Evolutionary conservation across 176 grass and related monocot genomes (phyloP).

Genomic region (Rhynchospora pubera): DNA sequence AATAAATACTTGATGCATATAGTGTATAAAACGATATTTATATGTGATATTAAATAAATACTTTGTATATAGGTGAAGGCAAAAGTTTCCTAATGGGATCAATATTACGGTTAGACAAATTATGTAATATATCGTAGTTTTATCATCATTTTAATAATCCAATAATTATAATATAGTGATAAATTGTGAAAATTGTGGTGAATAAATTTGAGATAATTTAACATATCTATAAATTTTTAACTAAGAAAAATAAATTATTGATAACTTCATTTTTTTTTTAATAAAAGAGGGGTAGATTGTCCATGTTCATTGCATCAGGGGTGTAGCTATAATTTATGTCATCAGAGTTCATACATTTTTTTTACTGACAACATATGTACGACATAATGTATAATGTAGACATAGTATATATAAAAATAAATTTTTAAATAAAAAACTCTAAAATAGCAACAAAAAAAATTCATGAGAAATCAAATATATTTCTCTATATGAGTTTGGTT

Average conservation of each 20-base stretch:
- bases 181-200: background rate
- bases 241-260: background rate
- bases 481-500: too few relatives aligned
- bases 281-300: too few relatives aligned
- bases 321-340: too few relatives aligned
- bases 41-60: background rate
- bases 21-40: background rate
- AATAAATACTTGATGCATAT: background rate
- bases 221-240: background rate
- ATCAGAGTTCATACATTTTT: too few relatives aligned
- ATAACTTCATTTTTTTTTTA: too few relatives aligned
- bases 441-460: too few relatives aligned
- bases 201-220: background rate
- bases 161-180: background rate
- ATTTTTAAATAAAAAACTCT: too few relatives aligned
- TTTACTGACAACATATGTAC: too few relatives aligned
- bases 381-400: too few relatives aligned
- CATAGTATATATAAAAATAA: too few relatives aligned
- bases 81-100: background rate
- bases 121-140: background rate
- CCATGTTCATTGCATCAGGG: too few relatives aligned
- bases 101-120: background rate
- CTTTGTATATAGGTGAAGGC: background rate
- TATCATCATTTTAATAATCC: background rate
- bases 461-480: too few relatives aligned